phyloP scores from a whole-genome alignment of 352 stramenopile genomes.

The Thalassiosira oceanica region DNA sequence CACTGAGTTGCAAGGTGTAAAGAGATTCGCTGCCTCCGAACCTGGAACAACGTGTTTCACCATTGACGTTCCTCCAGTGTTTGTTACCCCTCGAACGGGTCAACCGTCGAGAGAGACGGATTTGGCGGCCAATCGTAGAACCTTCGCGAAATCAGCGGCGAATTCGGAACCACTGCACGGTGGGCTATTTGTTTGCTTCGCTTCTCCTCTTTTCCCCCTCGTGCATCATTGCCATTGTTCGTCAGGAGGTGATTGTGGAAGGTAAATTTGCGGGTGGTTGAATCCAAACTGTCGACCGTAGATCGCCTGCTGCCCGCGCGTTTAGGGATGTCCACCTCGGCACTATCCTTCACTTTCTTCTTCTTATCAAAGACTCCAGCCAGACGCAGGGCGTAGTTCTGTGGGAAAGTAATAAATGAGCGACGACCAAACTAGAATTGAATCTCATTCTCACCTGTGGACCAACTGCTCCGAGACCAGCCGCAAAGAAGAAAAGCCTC shows the following conservation, averaged over 20 bases:
- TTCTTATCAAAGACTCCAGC: constrained; percentile 9
- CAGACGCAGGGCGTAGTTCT: constrained; percentile 24
- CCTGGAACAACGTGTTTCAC: no score
- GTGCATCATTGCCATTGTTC: constrained; percentile 27
- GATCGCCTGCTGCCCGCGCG: no score
- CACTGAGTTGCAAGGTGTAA: no score
- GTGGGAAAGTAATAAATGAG: neutral
- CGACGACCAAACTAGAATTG: neutral
- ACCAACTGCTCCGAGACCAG: constrained; percentile 55
- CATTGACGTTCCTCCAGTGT: neutral
- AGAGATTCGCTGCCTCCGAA: no score
- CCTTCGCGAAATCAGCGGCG: constrained; percentile 35
- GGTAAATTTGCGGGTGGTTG: no score
- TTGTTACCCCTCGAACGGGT: constrained; percentile 9
- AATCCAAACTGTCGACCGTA: no score
- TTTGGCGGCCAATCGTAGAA: constrained; percentile 58
- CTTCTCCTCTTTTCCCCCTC: no score
- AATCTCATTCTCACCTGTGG: constrained; percentile 57
- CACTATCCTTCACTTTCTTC: constrained; percentile 7
- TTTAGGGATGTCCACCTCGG: constrained; percentile 7
- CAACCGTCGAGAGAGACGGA: constrained; percentile 36
- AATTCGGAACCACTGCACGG: constrained; percentile 40
- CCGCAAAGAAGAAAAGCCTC: constrained; percentile 66
- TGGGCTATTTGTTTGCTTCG: constrained; percentile 17
- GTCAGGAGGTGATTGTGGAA: constrained; percentile 45